Conservation (phyloP, 305 asterid species). For the Solanum hybrid region DNA sequence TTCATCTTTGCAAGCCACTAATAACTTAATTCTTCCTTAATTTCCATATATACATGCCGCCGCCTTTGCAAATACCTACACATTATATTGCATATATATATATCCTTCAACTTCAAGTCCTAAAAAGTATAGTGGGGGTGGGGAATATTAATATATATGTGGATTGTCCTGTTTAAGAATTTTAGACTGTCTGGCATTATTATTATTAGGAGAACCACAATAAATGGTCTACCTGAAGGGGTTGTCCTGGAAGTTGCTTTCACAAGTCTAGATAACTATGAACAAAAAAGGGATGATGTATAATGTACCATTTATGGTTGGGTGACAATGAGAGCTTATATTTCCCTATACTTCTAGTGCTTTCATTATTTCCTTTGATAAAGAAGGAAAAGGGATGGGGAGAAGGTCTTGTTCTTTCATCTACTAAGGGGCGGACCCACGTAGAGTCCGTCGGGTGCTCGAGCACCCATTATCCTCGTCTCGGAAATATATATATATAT, state of each 20-base stretch:
- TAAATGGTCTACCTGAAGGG: slow-evolving; percentile 5
- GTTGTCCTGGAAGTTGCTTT: slow-evolving; percentile 21
- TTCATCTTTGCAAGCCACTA: background rate
- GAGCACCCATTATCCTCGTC: background rate
- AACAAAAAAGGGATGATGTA: slow-evolving; percentile 1
- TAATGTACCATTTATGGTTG: slow-evolving; percentile 3
- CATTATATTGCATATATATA: background rate
- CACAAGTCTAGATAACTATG: slow-evolving; percentile 24
- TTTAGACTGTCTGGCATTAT: background rate
- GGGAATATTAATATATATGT: background rate
- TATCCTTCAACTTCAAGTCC: background rate
- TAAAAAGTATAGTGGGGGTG: background rate
- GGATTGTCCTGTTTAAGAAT: slow-evolving; percentile 10
- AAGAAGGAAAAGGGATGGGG: background rate
- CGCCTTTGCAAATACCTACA: background rate
- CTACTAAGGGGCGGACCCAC: background rate
- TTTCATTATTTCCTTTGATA: slow-evolving; percentile 25
- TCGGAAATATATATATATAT: background rate
- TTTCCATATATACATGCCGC: slow-evolving; percentile 29
- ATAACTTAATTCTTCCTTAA: background rate
- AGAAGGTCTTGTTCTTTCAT: slow-evolving; percentile 3
- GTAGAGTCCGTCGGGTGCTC: background rate
- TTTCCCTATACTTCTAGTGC: slow-evolving; percentile 11
- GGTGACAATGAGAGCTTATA: slow-evolving; percentile 14
- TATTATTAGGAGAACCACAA: slow-evolving; percentile 17